Percentiles rank a stretch among this genome's conserved stretches.
Evolutionary conservation across 768 basidiomycete species (phyloP).

Genomic region (Galerina marginata): DNA sequence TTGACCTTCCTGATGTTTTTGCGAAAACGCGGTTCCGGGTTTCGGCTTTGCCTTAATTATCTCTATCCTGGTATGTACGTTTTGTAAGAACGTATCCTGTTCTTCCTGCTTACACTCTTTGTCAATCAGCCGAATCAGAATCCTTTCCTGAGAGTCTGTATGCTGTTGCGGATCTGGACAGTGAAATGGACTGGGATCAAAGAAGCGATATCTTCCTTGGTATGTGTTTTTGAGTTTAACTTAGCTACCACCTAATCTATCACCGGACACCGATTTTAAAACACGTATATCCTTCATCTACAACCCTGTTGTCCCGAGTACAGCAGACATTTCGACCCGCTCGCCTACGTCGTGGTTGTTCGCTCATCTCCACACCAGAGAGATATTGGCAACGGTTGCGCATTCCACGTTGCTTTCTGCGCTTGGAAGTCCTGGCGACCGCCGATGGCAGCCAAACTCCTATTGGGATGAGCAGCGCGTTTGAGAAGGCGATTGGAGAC

Average conservation of each 20-base stretch:
- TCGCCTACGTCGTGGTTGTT: conserved; percentile 50
- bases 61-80: conserved; percentile 63
- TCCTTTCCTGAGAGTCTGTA: conserved; percentile 54
- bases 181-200: conserved; percentile 54
- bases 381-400: conserved; percentile 43
- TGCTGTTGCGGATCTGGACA: conserved; percentile 82
- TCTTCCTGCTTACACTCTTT: background rate
- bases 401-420: conserved; percentile 45
- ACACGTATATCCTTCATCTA: conserved; percentile 81
- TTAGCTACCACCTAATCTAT: background rate
- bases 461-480: conserved; percentile 35
- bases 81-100: background rate
- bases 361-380: conserved; percentile 51
- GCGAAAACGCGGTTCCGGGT: conserved; percentile 47
- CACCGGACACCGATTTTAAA: conserved; percentile 48
- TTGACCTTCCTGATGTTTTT: conserved; percentile 61
- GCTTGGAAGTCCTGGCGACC: conserved; percentile 30
- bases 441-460: conserved; percentile 40
- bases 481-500: conserved; percentile 41
- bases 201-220: conserved; percentile 70
- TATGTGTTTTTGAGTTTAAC: conserved; percentile 36
- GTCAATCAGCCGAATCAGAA: conserved; percentile 34
- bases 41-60: conserved; percentile 51
- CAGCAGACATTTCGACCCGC: conserved; percentile 20
- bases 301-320: conserved; percentile 50